A percentile compares a stretch with the other conserved stretches of the same genome.
Evolutionary conservation across 805 yeast genomes (phyloP).

Genomic region (Wickerhamomyces queroliae): DNA sequence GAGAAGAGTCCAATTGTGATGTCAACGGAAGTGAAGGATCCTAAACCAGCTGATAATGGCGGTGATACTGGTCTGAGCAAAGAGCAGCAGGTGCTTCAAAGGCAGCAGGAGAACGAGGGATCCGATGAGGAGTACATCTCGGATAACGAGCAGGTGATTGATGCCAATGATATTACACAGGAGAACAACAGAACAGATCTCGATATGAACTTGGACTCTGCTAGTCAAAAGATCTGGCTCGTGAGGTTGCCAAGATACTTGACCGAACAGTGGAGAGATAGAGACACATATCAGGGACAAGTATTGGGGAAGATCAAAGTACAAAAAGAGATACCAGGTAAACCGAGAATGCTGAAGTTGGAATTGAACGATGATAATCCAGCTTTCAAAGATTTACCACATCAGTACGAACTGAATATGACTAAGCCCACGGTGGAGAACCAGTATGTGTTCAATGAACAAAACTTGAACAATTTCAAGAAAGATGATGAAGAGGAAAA

Average conservation of each 20-base stretch:
- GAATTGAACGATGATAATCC: conserved; percentile 44
- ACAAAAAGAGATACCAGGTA: conserved; percentile 22
- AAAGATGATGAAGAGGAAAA: conserved; percentile 27
- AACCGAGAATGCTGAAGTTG: conserved; percentile 44
- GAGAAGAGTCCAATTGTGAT: no score
- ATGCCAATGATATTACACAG: conserved; percentile 37
- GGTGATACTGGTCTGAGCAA: conserved; percentile 1
- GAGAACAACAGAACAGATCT: conserved; percentile 54
- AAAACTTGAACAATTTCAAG: conserved; percentile 58
- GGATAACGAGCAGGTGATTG: conserved; percentile 37
- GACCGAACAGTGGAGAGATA: conserved; percentile 73
- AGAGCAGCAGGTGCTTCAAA: conserved; percentile 12
- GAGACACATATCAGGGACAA: conserved; percentile 59
- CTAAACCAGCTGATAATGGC: no score
- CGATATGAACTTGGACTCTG: conserved; percentile 63
- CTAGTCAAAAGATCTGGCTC: conserved; percentile 80
- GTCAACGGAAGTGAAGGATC: no score
- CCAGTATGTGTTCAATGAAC: conserved; percentile 84
- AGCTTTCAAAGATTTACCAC: conserved; percentile 61
- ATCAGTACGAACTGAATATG: conserved; percentile 74
- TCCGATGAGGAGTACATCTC: conserved; percentile 35
- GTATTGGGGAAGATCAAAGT: conserved; percentile 72
- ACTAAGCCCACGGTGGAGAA: conserved; percentile 78
- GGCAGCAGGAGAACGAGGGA: conserved; percentile 21
- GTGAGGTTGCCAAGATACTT: conserved; percentile 86